Conservation (phyloP, 768 basidiomycete species). For the Leccinum pellstonianum region DNA sequence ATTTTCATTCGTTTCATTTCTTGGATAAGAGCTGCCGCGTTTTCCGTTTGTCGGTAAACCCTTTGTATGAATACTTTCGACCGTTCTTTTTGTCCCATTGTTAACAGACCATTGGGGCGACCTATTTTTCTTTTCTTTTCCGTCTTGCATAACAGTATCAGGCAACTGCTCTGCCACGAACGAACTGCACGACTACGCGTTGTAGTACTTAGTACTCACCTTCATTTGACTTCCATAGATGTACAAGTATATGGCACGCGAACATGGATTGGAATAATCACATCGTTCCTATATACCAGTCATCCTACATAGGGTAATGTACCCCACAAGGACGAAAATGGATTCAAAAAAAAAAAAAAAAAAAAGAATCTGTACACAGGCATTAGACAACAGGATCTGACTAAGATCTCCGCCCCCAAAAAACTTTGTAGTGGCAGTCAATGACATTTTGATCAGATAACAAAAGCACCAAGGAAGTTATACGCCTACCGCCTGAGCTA, state of each 20-base stretch:
- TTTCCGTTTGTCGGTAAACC: neutral
- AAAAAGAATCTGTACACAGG: no score
- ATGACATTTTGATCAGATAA: conserved; percentile 38
- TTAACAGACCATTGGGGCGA: neutral
- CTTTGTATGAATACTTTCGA: conserved; percentile 19
- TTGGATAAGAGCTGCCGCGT: neutral
- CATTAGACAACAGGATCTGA: no score
- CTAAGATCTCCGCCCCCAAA: no score
- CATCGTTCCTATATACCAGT: no score
- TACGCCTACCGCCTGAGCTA: neutral
- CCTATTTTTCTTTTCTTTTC: no score
- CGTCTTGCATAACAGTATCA: neutral
- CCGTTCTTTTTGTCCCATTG: neutral
- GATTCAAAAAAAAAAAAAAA: no score
- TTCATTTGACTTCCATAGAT: conserved; percentile 18
- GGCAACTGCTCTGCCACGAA: neutral
- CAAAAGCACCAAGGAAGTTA: neutral
- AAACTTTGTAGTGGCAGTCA: no score
- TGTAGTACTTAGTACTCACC: conserved; percentile 28
- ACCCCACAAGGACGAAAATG: no score
- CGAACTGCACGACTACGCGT: conserved; percentile 19
- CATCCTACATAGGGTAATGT: no score
- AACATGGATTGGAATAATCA: conserved; percentile 1
- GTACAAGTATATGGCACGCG: neutral
- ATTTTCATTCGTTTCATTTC: no score